phyloP scores from a whole-genome alignment of 495 filamentous ascomycete genomes.

The Penicillium desertorum region DNA sequence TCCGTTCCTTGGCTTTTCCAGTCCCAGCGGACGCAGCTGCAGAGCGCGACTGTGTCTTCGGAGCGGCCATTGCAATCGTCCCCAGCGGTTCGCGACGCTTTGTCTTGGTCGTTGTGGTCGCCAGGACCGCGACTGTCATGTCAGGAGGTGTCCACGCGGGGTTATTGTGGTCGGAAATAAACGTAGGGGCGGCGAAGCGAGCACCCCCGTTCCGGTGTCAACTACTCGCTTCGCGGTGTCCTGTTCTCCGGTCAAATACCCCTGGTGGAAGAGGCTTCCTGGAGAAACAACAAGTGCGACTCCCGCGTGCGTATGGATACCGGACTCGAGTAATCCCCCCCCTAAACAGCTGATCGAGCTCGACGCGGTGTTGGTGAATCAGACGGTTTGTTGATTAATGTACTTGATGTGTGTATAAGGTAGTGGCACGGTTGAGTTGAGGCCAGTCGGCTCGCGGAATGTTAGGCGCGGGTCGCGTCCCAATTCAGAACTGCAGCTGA shows the following conservation, averaged over 20 bases:
- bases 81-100: constrained; percentile 47
- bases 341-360: neutral
- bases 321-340: neutral
- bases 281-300: constrained; percentile 3
- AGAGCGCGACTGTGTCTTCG: constrained; percentile 46
- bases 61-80: constrained; percentile 45
- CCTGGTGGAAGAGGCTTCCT: constrained; percentile 10
- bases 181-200: neutral
- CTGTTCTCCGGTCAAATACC: neutral
- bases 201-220: neutral
- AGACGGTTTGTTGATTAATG: neutral
- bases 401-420: constrained; percentile 7
- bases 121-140: constrained; percentile 50
- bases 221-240: neutral
- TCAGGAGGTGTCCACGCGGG: constrained; percentile 31
- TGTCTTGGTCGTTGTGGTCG: constrained; percentile 40
- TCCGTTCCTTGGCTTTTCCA: constrained; percentile 33
- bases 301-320: neutral
- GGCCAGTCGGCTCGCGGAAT: constrained; percentile 8
- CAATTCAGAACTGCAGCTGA: neutral
- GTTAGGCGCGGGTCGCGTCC: constrained; percentile 15
- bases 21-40: constrained; percentile 31
- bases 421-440: constrained; percentile 3
- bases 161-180: constrained; percentile 8
- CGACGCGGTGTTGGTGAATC: neutral